Conservation (phyloP, 106 monocot genomes). For the Acorus calamus region DNA sequence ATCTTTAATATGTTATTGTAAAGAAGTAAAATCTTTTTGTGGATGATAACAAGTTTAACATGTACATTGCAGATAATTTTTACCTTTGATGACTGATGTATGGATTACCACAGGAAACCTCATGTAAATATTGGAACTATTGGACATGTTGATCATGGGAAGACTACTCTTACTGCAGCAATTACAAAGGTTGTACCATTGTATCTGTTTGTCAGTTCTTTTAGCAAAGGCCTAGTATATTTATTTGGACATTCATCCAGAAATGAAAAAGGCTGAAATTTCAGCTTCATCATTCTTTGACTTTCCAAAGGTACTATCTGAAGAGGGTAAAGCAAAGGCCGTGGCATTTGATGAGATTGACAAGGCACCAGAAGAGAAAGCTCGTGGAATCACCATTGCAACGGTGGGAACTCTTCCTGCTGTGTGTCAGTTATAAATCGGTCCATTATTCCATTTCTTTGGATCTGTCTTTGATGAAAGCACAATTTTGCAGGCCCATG, state of each 20-base stretch:
- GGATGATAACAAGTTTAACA: background rate
- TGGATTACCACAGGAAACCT: conserved; percentile 43
- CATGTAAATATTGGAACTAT: conserved; percentile 82
- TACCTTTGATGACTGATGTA: background rate
- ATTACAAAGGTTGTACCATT: conserved; percentile 49
- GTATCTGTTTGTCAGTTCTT: too few relatives aligned
- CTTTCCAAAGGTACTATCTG: conserved; percentile 60
- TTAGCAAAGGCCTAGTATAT: background rate
- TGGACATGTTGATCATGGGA: conserved; percentile 85
- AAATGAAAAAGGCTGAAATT: background rate
- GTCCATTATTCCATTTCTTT: background rate
- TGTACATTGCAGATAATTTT: background rate
- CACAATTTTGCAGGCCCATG: conserved; percentile 62
- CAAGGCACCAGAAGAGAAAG: conserved; percentile 93
- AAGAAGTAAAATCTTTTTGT: background rate
- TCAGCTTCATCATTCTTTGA: background rate
- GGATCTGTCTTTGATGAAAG: background rate
- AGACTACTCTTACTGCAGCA: conserved; percentile 83
- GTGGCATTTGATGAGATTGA: conserved; percentile 99
- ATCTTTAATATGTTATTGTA: too few relatives aligned
- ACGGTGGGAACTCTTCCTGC: conserved; percentile 30
- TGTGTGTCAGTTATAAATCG: background rate
- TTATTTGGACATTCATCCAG: conserved; percentile 4
- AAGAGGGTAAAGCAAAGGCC: conserved; percentile 96
- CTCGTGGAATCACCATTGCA: conserved; percentile 92